These are phyloP conservation scores for Coniochaeta pulveracea DNA, from an alignment of 2,329 filamentous ascomycete genomes.

Conservation along the genomic window DNA sequence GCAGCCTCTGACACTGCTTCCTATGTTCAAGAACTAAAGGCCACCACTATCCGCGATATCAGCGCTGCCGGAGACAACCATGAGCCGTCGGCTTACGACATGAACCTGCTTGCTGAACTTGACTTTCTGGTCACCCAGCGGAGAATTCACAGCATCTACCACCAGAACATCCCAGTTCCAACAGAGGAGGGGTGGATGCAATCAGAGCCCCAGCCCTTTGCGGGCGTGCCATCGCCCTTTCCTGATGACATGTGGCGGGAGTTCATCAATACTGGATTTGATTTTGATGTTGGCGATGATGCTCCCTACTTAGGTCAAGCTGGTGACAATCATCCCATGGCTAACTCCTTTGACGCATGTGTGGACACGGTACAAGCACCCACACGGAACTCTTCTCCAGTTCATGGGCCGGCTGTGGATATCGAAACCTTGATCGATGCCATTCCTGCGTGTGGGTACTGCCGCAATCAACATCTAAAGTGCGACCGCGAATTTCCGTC, in stretches of 20 bases:
- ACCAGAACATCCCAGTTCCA: not conserved
- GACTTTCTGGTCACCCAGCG: constrained; percentile 2
- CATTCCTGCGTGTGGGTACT: constrained; percentile 1
- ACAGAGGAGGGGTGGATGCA: not conserved
- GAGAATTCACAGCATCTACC: constrained; percentile 3
- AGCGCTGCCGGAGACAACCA: not conserved
- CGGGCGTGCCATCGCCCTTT: not conserved
- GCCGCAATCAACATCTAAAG: constrained; percentile 1
- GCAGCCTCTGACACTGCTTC: not conserved
- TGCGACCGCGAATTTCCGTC: constrained; percentile 1
- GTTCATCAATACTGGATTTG: constrained; percentile 1
- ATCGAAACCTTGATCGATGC: not conserved
- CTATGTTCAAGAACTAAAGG: constrained; percentile 1
- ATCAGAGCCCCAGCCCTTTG: constrained; percentile 2
- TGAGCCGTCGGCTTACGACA: not conserved
- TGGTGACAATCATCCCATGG: not conserved
- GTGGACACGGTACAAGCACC: not conserved
- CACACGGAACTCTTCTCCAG: not conserved
- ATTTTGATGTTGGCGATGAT: constrained; percentile 1
- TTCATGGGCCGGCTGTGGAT: not conserved
- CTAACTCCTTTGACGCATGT: not conserved
- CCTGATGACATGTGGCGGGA: constrained; percentile 3
- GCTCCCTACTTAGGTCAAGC: not conserved
- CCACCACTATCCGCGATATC: not conserved
- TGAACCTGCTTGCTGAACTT: constrained; percentile 3